A percentile compares a stretch with the other conserved stretches of the same genome.
Evolutionary conservation across 179 eudicot species (phyloP).

Genomic region (Pouteria campechiana): DNA sequence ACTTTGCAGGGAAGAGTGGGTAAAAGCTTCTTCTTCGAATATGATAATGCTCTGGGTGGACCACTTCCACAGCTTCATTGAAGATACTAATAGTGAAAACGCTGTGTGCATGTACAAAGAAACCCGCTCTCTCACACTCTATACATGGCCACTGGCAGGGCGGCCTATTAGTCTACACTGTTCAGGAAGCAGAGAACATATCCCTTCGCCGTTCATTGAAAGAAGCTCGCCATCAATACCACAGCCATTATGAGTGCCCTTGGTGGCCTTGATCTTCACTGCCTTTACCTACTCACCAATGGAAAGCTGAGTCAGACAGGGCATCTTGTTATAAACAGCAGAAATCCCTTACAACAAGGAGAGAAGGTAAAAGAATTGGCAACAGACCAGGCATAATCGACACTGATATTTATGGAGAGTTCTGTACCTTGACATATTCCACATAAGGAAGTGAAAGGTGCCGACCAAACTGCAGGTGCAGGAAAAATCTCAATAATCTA

Average conservation of each 20-base stretch:
- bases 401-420: too few relatives aligned
- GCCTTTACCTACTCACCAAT: conserved; percentile 72
- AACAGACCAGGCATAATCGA: background rate
- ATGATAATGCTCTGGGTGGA: too few relatives aligned
- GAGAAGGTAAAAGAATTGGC: too few relatives aligned
- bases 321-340: background rate
- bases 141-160: conserved; percentile 35
- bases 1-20: too few relatives aligned
- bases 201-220: conserved; percentile 71
- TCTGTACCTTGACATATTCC: conserved; percentile 82
- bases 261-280: conserved; percentile 86
- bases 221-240: conserved; percentile 98
- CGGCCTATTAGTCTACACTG: conserved; percentile 99
- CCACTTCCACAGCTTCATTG: too few relatives aligned
- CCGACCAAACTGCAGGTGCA: conserved; percentile 69
- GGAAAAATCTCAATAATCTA: conserved; percentile 67
- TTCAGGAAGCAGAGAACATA: conserved; percentile 71
- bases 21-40: too few relatives aligned
- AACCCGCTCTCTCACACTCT: too few relatives aligned
- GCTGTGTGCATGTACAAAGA: too few relatives aligned
- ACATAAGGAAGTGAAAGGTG: conserved; percentile 91
- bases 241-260: conserved; percentile 67
- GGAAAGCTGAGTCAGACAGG: background rate
- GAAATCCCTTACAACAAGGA: too few relatives aligned
- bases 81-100: too few relatives aligned